Conservation (phyloP, 2,329 filamentous ascomycete species). For the Ophidiomyces ophidiicola region DNA sequence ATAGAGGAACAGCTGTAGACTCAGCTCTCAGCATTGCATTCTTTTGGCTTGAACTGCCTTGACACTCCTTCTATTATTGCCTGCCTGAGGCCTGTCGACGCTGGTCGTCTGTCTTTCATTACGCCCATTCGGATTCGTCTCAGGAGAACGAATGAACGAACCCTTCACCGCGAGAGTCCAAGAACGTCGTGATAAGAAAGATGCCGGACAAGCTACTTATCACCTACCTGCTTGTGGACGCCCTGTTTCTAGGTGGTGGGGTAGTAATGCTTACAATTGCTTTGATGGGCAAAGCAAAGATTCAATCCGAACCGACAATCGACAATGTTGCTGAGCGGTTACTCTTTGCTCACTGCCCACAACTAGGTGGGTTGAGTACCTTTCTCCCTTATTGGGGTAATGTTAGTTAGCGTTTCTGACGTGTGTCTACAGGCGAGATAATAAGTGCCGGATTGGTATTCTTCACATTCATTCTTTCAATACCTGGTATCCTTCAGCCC, state of each 20-base stretch:
- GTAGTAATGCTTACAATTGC: conserved; percentile 42
- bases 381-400: neutral
- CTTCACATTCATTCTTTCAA: conserved; percentile 53
- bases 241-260: conserved; percentile 42
- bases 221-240: conserved; percentile 40
- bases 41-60: neutral
- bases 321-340: conserved; percentile 41
- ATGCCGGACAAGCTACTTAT: conserved; percentile 44
- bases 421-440: conserved; percentile 45
- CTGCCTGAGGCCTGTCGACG: conserved; percentile 4
- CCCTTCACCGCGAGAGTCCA: neutral
- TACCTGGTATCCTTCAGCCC: conserved; percentile 59
- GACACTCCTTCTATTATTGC: too few relatives aligned
- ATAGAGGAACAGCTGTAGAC: neutral
- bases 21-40: neutral
- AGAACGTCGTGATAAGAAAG: conserved; percentile 6
- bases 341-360: conserved; percentile 41
- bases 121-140: neutral
- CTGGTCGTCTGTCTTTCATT: conserved; percentile 3
- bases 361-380: conserved; percentile 36
- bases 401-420: neutral
- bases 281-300: conserved; percentile 37
- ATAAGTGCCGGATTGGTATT: conserved; percentile 62
- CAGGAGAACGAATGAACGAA: neutral
- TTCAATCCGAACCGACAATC: conserved; percentile 33